Evolutionary conservation across 2,329 filamentous ascomycete genomes (phyloP).

Genomic region (Bipolaris cookei): DNA sequence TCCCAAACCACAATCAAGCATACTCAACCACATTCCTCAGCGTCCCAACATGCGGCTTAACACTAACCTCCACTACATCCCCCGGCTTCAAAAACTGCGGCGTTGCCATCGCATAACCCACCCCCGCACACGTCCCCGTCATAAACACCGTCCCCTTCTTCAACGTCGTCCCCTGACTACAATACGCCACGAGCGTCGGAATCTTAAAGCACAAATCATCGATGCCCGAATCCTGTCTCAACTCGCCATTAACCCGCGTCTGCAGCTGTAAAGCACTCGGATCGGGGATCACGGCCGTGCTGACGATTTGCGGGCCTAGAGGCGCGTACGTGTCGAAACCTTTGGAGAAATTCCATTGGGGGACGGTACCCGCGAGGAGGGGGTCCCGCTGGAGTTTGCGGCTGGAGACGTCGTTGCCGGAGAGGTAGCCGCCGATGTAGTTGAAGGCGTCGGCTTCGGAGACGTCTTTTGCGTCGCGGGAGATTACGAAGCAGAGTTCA

Average conservation of each 20-base stretch:
- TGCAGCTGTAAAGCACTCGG: slow-evolving; percentile 53
- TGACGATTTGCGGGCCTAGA: slow-evolving; percentile 59
- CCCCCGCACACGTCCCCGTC: slow-evolving; percentile 55
- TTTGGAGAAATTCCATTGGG: slow-evolving; percentile 65
- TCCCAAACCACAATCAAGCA: slow-evolving; percentile 17
- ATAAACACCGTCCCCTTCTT: slow-evolving; percentile 58
- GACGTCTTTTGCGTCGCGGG: slow-evolving; percentile 60
- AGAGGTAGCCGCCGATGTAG: slow-evolving; percentile 62
- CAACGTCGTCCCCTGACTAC: slow-evolving; percentile 55
- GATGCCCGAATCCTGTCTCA: slow-evolving; percentile 57
- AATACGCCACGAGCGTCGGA: slow-evolving; percentile 54
- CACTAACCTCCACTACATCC: slow-evolving; percentile 43
- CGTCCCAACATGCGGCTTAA: slow-evolving; percentile 40
- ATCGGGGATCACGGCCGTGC: slow-evolving; percentile 51
- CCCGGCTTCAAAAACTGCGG: slow-evolving; percentile 47
- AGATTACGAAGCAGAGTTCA: slow-evolving; percentile 57
- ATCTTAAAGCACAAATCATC: slow-evolving; percentile 58
- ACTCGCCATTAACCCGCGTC: slow-evolving; percentile 57
- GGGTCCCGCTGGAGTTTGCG: slow-evolving; percentile 61
- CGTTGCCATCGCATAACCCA: slow-evolving; percentile 52
- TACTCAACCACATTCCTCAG: slow-evolving; percentile 44
- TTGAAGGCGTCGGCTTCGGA: slow-evolving; percentile 52
- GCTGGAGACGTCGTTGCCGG: slow-evolving; percentile 62
- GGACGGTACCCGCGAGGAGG: slow-evolving; percentile 57
- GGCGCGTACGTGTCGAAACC: slow-evolving; percentile 64